These are phyloP conservation scores for Phyllosticta citriasiana DNA, from an alignment of 2,329 filamentous ascomycete species.

Conservation along the genomic window DNA sequence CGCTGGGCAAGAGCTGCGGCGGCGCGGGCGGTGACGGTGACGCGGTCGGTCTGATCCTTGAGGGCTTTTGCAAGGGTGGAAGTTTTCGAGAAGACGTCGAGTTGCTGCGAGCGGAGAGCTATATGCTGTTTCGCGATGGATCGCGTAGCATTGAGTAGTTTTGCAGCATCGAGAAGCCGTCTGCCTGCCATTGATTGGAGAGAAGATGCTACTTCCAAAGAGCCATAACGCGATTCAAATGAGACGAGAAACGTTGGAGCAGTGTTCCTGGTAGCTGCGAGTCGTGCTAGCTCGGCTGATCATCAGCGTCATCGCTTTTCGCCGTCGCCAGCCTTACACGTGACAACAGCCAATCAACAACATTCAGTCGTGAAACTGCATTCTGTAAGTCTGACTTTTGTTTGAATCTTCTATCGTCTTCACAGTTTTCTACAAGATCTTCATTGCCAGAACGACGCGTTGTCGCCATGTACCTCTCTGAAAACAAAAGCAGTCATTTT, in stretches of 20 bases:
- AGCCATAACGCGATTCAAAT: slow-evolving; percentile 1
- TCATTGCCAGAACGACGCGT: background rate
- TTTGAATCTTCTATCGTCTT: background rate
- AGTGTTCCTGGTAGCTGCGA: background rate
- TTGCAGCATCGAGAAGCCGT: slow-evolving; percentile 41
- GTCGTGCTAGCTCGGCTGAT: slow-evolving; percentile 3
- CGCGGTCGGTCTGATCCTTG: slow-evolving; percentile 50
- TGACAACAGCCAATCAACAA: slow-evolving; percentile 7
- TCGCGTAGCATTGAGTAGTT: slow-evolving; percentile 38
- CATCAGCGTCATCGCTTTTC: slow-evolving; percentile 9
- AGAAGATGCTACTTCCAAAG: slow-evolving; percentile 15
- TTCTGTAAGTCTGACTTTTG: background rate
- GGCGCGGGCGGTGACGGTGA: slow-evolving; percentile 52
- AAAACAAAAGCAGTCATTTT: no score
- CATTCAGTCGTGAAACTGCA: background rate
- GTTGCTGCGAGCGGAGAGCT: slow-evolving; percentile 48
- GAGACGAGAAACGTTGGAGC: background rate
- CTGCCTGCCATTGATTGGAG: slow-evolving; percentile 39
- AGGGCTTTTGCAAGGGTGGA: slow-evolving; percentile 55
- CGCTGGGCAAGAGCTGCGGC: slow-evolving; percentile 49
- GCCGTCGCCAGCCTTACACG: slow-evolving; percentile 3
- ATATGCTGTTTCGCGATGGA: slow-evolving; percentile 45
- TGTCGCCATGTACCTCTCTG: background rate
- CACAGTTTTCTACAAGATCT: background rate
- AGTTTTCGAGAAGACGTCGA: slow-evolving; percentile 53